A percentile compares a stretch with the other conserved stretches of the same genome.
phyloP scores from a whole-genome alignment of 306 rosid species.

The Mucuna pruriens region DNA sequence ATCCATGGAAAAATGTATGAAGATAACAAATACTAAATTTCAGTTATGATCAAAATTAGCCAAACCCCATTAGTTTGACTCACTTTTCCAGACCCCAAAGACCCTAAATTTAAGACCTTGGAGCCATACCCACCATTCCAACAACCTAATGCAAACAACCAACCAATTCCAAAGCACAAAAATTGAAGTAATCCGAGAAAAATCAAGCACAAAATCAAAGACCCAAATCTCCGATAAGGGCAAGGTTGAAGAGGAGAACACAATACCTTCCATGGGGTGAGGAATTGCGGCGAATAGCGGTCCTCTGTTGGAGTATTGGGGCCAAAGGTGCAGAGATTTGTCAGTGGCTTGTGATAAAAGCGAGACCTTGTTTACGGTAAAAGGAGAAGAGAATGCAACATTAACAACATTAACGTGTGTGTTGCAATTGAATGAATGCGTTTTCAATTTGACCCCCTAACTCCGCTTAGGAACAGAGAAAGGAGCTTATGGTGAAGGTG shows the following conservation, averaged over 20 bases:
- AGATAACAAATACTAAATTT: slow-evolving; percentile 12
- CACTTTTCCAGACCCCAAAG: slow-evolving; percentile 46
- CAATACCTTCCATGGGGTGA: slow-evolving; percentile 81
- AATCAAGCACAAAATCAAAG: slow-evolving; percentile 42
- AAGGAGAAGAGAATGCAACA: slow-evolving; percentile 42
- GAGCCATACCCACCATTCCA: slow-evolving; percentile 36
- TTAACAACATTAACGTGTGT: neutral
- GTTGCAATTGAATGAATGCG: slow-evolving; percentile 21
- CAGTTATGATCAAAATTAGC: slow-evolving; percentile 34
- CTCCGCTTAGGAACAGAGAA: slow-evolving; percentile 31
- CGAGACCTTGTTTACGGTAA: slow-evolving; percentile 42
- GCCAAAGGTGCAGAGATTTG: neutral
- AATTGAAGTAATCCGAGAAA: slow-evolving; percentile 33
- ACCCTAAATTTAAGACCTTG: slow-evolving; percentile 36
- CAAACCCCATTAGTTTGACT: slow-evolving; percentile 47
- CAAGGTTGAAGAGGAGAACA: slow-evolving; percentile 18
- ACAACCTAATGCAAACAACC: slow-evolving; percentile 43
- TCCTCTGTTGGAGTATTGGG: slow-evolving; percentile 37
- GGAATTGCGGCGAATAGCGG: slow-evolving; percentile 34
- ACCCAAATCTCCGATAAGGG: slow-evolving; percentile 47
- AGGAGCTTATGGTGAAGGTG: slow-evolving; percentile 42
- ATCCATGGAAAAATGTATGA: slow-evolving; percentile 27
- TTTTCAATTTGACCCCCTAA: slow-evolving; percentile 42
- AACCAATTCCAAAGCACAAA: slow-evolving; percentile 38
- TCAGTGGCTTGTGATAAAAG: slow-evolving; percentile 48